These are phyloP conservation scores for Hericium erinaceus DNA, from an alignment of 768 basidiomycete species.

Conservation along the genomic window DNA sequence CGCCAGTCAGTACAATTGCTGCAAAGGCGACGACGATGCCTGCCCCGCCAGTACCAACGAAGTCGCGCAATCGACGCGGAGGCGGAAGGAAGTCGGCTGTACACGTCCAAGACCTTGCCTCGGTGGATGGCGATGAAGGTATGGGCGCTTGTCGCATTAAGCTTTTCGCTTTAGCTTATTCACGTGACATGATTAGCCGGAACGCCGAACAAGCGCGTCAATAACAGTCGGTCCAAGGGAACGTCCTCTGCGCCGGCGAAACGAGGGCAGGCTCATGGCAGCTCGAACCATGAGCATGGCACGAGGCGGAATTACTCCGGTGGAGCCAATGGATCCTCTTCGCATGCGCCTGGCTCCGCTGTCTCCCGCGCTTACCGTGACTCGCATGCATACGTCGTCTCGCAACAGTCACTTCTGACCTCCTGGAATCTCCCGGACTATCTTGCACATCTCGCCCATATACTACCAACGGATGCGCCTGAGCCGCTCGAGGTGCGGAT, in stretches of 20 bases:
- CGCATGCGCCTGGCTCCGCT: slow-evolving; percentile 25
- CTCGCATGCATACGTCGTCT: slow-evolving; percentile 71
- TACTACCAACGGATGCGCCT: slow-evolving; percentile 71
- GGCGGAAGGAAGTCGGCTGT: slow-evolving; percentile 21
- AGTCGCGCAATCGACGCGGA: slow-evolving; percentile 20
- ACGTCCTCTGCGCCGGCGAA: slow-evolving; percentile 26
- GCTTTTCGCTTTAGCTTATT: slow-evolving; percentile 16
- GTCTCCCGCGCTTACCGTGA: slow-evolving; percentile 61
- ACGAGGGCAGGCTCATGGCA: slow-evolving; percentile 17
- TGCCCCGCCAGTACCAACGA: slow-evolving; percentile 17
- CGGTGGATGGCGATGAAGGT: slow-evolving; percentile 60
- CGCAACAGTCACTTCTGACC: slow-evolving; percentile 70
- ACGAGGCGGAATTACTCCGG: slow-evolving; percentile 38
- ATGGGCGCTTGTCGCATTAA: slow-evolving; percentile 6
- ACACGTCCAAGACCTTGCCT: slow-evolving; percentile 21
- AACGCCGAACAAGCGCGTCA: slow-evolving; percentile 30
- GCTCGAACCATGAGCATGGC: slow-evolving; percentile 34
- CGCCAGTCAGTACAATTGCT: slow-evolving; percentile 21
- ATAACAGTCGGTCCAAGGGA: slow-evolving; percentile 30
- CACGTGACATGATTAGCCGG: slow-evolving; percentile 23
- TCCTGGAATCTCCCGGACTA: slow-evolving; percentile 94
- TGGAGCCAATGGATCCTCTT: slow-evolving; percentile 25
- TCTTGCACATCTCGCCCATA: slow-evolving; percentile 74
- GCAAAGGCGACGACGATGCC: slow-evolving; percentile 14
- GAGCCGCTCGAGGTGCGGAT: slow-evolving; percentile 65